Percentiles rank a stretch among this genome's conserved stretches.
phyloP scores from a whole-genome alignment of 805 yeast species.

The Sugiyamaella boreocaroliniensis region DNA sequence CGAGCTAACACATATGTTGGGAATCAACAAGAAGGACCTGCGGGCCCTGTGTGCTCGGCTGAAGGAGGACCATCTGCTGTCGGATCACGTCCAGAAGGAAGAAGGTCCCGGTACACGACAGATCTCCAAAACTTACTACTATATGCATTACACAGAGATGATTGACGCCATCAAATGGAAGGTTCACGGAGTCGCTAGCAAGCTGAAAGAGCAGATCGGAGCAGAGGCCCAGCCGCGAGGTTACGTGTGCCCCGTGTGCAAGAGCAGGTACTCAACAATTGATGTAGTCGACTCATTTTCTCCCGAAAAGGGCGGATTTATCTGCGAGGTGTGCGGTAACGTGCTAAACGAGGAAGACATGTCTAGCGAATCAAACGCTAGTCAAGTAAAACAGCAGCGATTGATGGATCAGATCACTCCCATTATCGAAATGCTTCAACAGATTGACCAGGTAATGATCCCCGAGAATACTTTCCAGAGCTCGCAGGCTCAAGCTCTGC shows the following conservation, averaged over 20 bases:
- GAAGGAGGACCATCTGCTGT: slow-evolving; percentile 75
- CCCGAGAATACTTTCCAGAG: slow-evolving; percentile 89
- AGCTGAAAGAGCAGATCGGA: slow-evolving; percentile 73
- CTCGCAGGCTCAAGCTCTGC: slow-evolving; percentile 73
- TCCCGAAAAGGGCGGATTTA: slow-evolving; percentile 71
- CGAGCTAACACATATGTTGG: slow-evolving; percentile 72
- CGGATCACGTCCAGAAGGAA: slow-evolving; percentile 39
- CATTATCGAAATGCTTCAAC: slow-evolving; percentile 70
- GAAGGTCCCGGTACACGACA: slow-evolving; percentile 59
- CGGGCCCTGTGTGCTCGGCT: slow-evolving; percentile 74
- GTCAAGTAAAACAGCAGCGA: slow-evolving; percentile 73
- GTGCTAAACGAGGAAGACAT: slow-evolving; percentile 81
- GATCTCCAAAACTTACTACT: slow-evolving; percentile 73
- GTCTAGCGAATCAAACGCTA: slow-evolving; percentile 69
- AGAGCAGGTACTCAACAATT: slow-evolving; percentile 69
- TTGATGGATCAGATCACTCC: slow-evolving; percentile 89
- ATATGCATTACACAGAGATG: slow-evolving; percentile 84
- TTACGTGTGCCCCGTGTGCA: slow-evolving; percentile 81
- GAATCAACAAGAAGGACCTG: slow-evolving; percentile 71
- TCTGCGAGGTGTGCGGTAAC: slow-evolving; percentile 79
- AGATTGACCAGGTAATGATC: slow-evolving; percentile 69
- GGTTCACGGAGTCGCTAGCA: slow-evolving; percentile 75
- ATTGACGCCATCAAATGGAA: slow-evolving; percentile 96
- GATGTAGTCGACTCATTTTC: slow-evolving; percentile 81
- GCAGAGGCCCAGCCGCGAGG: slow-evolving; percentile 90